Percentiles rank a stretch among this genome's conserved stretches.
Evolutionary conservation across 495 filamentous ascomycete species (phyloP).

Genomic region (Penicillium steckii): DNA sequence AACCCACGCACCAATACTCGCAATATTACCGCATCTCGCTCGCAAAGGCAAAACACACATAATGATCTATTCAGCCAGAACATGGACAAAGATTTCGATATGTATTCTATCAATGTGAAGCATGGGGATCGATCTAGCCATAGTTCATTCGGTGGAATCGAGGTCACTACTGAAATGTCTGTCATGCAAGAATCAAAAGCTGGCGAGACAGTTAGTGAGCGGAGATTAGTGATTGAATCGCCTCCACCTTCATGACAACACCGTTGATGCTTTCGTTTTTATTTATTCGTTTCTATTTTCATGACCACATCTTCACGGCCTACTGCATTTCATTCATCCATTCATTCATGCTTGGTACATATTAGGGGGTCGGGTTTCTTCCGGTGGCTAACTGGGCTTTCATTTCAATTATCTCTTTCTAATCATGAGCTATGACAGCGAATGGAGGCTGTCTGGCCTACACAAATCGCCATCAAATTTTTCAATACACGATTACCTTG

Average conservation of each 20-base stretch:
- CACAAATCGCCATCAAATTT: too few relatives aligned
- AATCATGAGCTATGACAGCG: neutral
- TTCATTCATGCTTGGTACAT: constrained; percentile 1
- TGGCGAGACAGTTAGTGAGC: constrained; percentile 22
- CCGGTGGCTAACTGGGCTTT: constrained; percentile 7
- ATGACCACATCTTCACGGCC: constrained; percentile 14
- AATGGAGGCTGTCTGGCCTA: too few relatives aligned
- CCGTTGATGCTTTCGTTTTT: constrained; percentile 5
- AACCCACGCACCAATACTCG: constrained; percentile 16
- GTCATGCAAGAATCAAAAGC: constrained; percentile 25
- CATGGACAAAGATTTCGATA: constrained; percentile 30
- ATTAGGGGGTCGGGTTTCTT: neutral
- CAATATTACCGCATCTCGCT: constrained; percentile 15
- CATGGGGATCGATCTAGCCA: constrained; percentile 13
- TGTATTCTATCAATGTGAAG: constrained; percentile 36
- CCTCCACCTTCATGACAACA: constrained; percentile 13
- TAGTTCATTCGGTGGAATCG: constrained; percentile 26
- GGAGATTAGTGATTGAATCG: constrained; percentile 20
- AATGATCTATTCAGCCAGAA: constrained; percentile 23
- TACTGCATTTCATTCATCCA: neutral
- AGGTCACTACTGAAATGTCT: constrained; percentile 38
- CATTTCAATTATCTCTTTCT: neutral
- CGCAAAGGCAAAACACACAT: constrained; percentile 12
- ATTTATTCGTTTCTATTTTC: neutral
- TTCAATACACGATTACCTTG: too few relatives aligned